These are phyloP conservation scores for Mycena pura DNA, from an alignment of 768 basidiomycete genomes.

Conservation along the genomic window DNA sequence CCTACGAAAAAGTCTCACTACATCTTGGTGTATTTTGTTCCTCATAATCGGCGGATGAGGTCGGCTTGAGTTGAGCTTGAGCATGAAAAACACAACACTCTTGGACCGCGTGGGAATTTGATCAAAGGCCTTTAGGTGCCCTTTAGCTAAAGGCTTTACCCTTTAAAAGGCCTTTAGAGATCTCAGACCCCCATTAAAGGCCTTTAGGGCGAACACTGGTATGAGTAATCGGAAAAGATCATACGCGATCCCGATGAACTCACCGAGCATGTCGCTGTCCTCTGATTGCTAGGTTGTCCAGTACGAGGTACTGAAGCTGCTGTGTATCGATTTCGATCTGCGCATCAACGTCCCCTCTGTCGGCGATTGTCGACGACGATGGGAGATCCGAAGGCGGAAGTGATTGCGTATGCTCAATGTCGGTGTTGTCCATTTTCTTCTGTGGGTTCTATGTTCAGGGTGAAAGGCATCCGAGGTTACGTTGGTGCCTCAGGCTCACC, in stretches of 20 bases:
- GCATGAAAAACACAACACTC: too few species aligned
- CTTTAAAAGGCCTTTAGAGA: too few species aligned
- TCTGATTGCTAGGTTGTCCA: constrained; percentile 29
- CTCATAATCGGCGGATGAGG: too few species aligned
- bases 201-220: too few species aligned
- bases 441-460: constrained; percentile 18
- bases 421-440: constrained; percentile 28
- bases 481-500: constrained; percentile 40
- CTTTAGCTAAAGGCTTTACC: too few species aligned
- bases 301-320: constrained; percentile 37
- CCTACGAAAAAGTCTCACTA: too few species aligned
- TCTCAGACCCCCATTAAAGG: too few species aligned
- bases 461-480: neutral
- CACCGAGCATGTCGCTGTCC: constrained; percentile 60
- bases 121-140: too few species aligned
- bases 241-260: neutral
- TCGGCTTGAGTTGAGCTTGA: too few species aligned
- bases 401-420: constrained; percentile 58
- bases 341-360: constrained; percentile 29
- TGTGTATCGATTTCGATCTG: constrained; percentile 33
- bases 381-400: constrained; percentile 30
- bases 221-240: too few species aligned
- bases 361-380: constrained; percentile 19
- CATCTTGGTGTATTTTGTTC: too few species aligned
- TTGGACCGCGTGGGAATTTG: too few species aligned